Conservation (phyloP, 352 stramenopile genomes). For the Plasmopara muralis region DNA sequence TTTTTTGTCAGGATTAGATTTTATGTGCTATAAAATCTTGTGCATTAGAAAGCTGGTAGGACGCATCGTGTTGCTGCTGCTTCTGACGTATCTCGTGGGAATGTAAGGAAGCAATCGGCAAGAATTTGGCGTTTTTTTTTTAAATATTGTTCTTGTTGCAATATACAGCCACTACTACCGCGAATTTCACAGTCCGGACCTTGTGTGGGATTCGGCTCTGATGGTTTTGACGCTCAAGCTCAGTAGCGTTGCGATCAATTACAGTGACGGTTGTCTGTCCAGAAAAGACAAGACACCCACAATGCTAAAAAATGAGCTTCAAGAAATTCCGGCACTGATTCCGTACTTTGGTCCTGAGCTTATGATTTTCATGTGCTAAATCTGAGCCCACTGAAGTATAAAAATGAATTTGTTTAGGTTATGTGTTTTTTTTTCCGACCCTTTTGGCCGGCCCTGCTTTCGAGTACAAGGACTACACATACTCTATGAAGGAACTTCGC, state of each 20-base stretch:
- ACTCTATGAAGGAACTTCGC: slow-evolving; percentile 70
- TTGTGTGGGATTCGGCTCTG: slow-evolving; percentile 81
- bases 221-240: slow-evolving; percentile 86
- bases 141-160: not conserved
- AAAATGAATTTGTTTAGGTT: slow-evolving; percentile 34
- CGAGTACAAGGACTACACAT: slow-evolving; percentile 82
- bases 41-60: slow-evolving; percentile 47
- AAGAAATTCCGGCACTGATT: slow-evolving; percentile 50
- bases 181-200: slow-evolving; percentile 69
- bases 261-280: slow-evolving; percentile 61
- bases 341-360: slow-evolving; percentile 48
- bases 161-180: slow-evolving; percentile 71
- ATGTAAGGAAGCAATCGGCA: slow-evolving; percentile 29
- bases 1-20: too few relatives aligned
- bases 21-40: too few relatives aligned
- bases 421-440: slow-evolving; percentile 86
- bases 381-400: not conserved
- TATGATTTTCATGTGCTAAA: not conserved
- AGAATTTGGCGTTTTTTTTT: not conserved
- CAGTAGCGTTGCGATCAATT: slow-evolving; percentile 74
- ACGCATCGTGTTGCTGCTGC: slow-evolving; percentile 48
- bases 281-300: slow-evolving; percentile 69
- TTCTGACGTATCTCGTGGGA: slow-evolving; percentile 63
- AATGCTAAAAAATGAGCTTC: slow-evolving; percentile 72
- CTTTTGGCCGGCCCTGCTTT: slow-evolving; percentile 77